Base-by-base conservation (phyloP, 2,329 filamentous ascomycete species). In the Macroventuria anomochaeta region DNA sequence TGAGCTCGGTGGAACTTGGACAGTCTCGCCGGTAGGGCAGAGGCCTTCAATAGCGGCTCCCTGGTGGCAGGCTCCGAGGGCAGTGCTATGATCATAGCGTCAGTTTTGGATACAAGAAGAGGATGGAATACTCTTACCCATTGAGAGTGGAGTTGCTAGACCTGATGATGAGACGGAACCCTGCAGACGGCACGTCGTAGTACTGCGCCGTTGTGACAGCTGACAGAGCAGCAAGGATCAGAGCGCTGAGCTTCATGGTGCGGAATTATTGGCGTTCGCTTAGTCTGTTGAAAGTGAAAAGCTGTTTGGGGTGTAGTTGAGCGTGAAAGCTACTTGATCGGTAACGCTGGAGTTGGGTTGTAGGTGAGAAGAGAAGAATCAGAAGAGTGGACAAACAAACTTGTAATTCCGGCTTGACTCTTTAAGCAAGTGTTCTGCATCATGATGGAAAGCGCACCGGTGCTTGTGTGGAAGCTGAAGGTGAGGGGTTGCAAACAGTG, bases 1-100 rank as follows among this genome's bases (percentile, higher is more conserved):
- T 25, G 54, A 41, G 5, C 21, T 26, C 17, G 62, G 34, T 17
- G 50, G 42, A 13, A 61, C 52, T 7, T 38, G 18, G 7, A 46
- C 21, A 7, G 42, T 58, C 13, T 55, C 29, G 4, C 43, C 28
- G 10, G 46, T 55, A 7, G 42, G 41, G 34, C 68, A 69, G 29
- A 80, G 72, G 12, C 70, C 75, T 64, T 80, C 77, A 46, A 77
- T 77, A 3, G 73, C 77, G 31, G 77, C 78, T 29, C 78, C 77
- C 65, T 77, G 72, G 52, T 80, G 78, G 66, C 78, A 70, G 21
- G 64, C 62, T 29, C 62, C 62, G 2, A 69, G 55, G 25, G 57
- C 62, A 50, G 44, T 57, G 12, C 62, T 59, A 12, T 3, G 11
- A 4, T 2, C 12, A 17, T 58, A 53, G 34, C 20, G 15, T 15